A percentile compares a stretch with the other conserved stretches of the same genome.
Conservation (phyloP, 306 rosid species). For the Leucaena leucocephala region DNA sequence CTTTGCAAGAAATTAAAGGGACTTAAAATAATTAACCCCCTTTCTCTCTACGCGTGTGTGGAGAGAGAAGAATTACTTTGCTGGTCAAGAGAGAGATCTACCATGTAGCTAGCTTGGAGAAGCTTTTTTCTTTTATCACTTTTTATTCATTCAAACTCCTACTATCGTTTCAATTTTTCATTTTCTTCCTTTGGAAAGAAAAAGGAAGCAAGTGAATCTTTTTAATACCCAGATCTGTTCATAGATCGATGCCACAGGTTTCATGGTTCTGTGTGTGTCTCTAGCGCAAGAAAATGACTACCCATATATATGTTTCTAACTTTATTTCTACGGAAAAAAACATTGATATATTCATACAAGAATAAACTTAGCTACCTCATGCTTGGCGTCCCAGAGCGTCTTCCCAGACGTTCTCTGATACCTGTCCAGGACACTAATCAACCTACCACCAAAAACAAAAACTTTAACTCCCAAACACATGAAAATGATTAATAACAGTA, state of each 20-base stretch:
- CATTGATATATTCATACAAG: background rate
- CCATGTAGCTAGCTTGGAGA: conserved; percentile 21
- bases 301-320: background rate
- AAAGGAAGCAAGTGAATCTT: conserved; percentile 41
- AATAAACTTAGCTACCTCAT: conserved; percentile 56
- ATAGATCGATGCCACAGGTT: conserved; percentile 42
- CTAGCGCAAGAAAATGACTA: conserved; percentile 30
- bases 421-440: conserved; percentile 61
- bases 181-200: background rate
- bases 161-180: no score
- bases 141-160: no score
- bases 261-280: conserved; percentile 34
- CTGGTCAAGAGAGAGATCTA: conserved; percentile 26
- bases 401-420: conserved; percentile 63
- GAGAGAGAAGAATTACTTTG: background rate
- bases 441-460: conserved; percentile 43
- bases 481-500: background rate
- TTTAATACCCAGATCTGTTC: conserved; percentile 60
- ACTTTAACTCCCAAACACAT: background rate
- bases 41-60: background rate
- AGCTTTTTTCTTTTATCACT: background rate
- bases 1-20: background rate
- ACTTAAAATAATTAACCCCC: background rate
- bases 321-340: background rate
- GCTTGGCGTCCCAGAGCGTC: conserved; percentile 83